These are phyloP conservation scores for Diutina pseudorugosa DNA, from an alignment of 1,139 yeast genomes.

Conservation along the genomic window DNA sequence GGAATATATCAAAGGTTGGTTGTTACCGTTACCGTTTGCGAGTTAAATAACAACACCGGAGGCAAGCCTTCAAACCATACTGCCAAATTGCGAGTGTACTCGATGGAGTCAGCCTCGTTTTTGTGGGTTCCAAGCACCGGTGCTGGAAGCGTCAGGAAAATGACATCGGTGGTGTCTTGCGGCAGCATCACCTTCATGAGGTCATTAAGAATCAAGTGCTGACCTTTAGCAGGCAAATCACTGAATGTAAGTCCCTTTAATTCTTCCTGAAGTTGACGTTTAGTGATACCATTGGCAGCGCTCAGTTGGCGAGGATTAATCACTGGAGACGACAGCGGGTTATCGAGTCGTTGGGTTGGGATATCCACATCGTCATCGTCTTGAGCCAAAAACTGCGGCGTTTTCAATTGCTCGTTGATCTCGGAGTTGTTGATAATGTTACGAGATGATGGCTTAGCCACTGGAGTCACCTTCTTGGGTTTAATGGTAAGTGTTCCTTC, in stretches of 20 bases:
- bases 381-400: slow-evolving; percentile 23
- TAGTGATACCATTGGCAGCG: slow-evolving; percentile 16
- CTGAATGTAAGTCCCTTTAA: slow-evolving; percentile 47
- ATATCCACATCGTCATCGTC: slow-evolving; percentile 16
- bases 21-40: slow-evolving; percentile 92
- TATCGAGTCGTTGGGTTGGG: slow-evolving; percentile 3
- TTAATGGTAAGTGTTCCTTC: slow-evolving; percentile 6
- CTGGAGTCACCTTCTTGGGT: not conserved
- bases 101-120: slow-evolving; percentile 53
- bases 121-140: slow-evolving; percentile 76
- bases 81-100: slow-evolving; percentile 65
- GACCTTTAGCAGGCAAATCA: slow-evolving; percentile 83
- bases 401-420: slow-evolving; percentile 23
- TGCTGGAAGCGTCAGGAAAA: slow-evolving; percentile 83
- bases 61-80: slow-evolving; percentile 76
- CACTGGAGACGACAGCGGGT: not conserved
- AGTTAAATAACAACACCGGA: slow-evolving; percentile 69
- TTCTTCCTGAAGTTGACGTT: slow-evolving; percentile 27
- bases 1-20: slow-evolving; percentile 33
- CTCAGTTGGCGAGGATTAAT: slow-evolving; percentile 5
- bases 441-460: slow-evolving; percentile 14
- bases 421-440: slow-evolving; percentile 28
- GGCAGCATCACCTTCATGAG: slow-evolving; percentile 58
- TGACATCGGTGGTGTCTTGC: slow-evolving; percentile 40
- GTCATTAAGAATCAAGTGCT: slow-evolving; percentile 78